These are phyloP conservation scores for Balamuthia mandrillaris DNA, from an alignment of 208 protist species.

Conservation along the genomic window DNA sequence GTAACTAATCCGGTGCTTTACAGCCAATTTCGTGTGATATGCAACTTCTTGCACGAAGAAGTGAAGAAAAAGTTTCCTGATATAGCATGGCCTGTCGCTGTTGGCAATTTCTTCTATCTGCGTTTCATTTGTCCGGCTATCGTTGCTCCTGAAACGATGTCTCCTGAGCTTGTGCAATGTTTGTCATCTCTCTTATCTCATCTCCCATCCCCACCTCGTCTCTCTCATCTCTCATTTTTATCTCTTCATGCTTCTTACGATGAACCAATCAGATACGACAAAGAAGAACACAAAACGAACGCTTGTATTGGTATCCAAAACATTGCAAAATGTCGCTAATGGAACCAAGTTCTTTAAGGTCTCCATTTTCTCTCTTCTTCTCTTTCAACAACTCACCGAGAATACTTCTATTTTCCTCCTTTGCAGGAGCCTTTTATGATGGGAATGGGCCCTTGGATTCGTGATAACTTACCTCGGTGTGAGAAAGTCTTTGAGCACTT, in stretches of 20 bases:
- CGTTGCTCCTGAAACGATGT: neutral
- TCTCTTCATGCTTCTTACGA: neutral
- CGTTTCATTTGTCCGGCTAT: neutral
- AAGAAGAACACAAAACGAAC: neutral
- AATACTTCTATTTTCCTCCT: neutral
- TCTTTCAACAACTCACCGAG: neutral
- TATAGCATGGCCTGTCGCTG: neutral
- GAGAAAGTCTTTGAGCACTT: slow-evolving; percentile 2
- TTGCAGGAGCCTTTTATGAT: slow-evolving; percentile 10
- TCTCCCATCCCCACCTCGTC: neutral
- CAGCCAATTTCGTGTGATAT: slow-evolving; percentile 25
- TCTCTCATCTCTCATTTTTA: neutral
- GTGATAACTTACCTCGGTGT: neutral
- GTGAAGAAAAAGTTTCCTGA: slow-evolving; percentile 9
- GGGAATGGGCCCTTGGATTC: slow-evolving; percentile 15
- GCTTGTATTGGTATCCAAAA: neutral
- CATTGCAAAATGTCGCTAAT: neutral
- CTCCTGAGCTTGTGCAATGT: neutral
- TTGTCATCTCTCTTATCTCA: neutral
- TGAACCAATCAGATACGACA: neutral
- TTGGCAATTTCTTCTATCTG: neutral
- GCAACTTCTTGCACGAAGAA: neutral
- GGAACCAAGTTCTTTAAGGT: slow-evolving; percentile 5
- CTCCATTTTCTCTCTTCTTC: neutral
- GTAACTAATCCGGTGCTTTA: neutral